A percentile compares a stretch with the other conserved stretches of the same genome.
phyloP scores from a whole-genome alignment of 148 eudicot species.

The Rhododendron molle region DNA sequence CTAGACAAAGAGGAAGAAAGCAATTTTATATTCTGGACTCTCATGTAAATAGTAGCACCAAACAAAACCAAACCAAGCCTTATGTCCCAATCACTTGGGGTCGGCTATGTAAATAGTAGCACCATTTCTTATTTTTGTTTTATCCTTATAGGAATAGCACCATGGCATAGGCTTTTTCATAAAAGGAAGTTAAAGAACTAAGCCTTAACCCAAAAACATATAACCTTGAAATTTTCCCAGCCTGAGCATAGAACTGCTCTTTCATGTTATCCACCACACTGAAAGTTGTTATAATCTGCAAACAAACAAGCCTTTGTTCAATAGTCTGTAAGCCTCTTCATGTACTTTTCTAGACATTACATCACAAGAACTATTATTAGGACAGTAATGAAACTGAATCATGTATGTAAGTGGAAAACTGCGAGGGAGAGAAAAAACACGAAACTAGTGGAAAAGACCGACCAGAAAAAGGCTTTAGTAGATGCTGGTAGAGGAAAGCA shows the following conservation, averaged over 20 bases:
- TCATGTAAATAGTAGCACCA: neutral
- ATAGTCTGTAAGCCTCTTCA: neutral
- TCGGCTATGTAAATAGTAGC: too few species aligned
- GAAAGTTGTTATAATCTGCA: slow-evolving; percentile 84
- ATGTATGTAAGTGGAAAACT: neutral
- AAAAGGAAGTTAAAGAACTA: neutral
- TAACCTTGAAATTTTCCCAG: slow-evolving; percentile 66
- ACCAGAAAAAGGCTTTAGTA: neutral
- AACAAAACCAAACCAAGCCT: too few species aligned
- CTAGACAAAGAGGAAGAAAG: slow-evolving; percentile 31
- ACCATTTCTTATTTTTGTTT: neutral
- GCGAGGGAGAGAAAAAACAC: neutral
- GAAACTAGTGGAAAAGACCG: neutral
- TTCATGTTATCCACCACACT: slow-evolving; percentile 97
- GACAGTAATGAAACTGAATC: neutral
- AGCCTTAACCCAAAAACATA: neutral
- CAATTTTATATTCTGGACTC: neutral
- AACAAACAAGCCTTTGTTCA: slow-evolving; percentile 4
- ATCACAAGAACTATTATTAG: neutral
- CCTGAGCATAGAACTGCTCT: slow-evolving; percentile 71
- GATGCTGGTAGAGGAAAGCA: neutral
- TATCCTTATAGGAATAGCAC: neutral
- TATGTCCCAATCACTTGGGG: too few species aligned
- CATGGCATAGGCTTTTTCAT: neutral
- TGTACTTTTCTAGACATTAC: neutral